Evolutionary conservation across 805 yeast genomes (phyloP).

Genomic region (Pichia nakasei): DNA sequence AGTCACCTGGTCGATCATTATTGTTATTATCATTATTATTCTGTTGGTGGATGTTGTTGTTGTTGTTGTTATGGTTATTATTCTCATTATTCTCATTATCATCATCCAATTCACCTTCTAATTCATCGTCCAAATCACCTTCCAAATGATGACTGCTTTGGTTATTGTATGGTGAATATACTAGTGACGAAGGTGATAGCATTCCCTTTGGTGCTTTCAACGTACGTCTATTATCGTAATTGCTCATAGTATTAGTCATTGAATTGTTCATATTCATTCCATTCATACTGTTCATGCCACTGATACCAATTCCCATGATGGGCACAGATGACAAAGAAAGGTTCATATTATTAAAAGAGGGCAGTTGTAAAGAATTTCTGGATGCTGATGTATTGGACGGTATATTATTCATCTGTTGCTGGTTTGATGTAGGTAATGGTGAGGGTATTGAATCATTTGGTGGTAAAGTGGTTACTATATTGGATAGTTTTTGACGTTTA

Average conservation of each 20-base stretch:
- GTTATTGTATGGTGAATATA: background rate
- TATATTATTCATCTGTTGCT: background rate
- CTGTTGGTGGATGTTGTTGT: background rate
- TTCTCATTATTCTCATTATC: background rate
- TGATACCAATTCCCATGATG: background rate
- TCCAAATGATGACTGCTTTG: background rate
- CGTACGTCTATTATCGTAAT: background rate
- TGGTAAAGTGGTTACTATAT: background rate
- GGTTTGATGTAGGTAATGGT: background rate
- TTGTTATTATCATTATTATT: background rate
- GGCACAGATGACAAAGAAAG: background rate
- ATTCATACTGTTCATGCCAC: background rate
- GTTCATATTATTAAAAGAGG: background rate
- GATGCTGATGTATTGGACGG: background rate
- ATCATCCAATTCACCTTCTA: constrained; percentile 6
- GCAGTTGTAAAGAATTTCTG: background rate
- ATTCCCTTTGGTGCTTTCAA: background rate
- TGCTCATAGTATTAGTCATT: background rate
- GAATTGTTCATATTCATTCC: background rate
- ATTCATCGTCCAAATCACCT: constrained; percentile 3
- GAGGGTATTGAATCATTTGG: background rate
- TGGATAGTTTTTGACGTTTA: constrained; percentile 3
- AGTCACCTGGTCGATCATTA: background rate
- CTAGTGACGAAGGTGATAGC: background rate
- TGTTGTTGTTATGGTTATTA: background rate